These are phyloP conservation scores for Novymonas esmeraldas DNA, from an alignment of 208 protist species.

Conservation along the genomic window DNA sequence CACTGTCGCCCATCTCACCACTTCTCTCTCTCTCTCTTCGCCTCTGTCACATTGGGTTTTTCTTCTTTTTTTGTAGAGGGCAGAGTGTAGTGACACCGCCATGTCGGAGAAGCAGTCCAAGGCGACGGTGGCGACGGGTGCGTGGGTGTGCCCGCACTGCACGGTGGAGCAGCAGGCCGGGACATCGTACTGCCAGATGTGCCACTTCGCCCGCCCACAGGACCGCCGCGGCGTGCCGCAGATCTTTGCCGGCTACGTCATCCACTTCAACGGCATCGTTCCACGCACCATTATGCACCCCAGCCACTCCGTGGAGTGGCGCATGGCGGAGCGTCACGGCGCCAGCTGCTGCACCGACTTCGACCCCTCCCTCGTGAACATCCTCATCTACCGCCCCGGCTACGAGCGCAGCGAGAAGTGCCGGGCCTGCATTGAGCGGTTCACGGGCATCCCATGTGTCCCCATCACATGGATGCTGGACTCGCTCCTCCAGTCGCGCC, in stretches of 20 bases:
- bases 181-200: slow-evolving; percentile 69
- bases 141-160: slow-evolving; percentile 71
- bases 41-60: background rate
- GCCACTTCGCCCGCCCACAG: slow-evolving; percentile 68
- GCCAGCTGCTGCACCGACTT: slow-evolving; percentile 68
- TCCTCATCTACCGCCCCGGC: slow-evolving; percentile 83
- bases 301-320: slow-evolving; percentile 90
- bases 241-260: slow-evolving; percentile 79
- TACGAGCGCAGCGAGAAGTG: slow-evolving; percentile 93
- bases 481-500: slow-evolving; percentile 86
- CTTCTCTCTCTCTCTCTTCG: background rate
- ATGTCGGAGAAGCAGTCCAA: background rate
- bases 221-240: slow-evolving; percentile 75
- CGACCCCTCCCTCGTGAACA: slow-evolving; percentile 59
- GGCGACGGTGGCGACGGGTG: background rate
- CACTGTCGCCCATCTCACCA: too few relatives aligned
- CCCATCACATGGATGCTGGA: slow-evolving; percentile 90
- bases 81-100: too few relatives aligned
- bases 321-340: slow-evolving; percentile 90
- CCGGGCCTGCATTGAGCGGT: slow-evolving; percentile 63
- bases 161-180: slow-evolving; percentile 47
- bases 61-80: slow-evolving; percentile 8
- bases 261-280: slow-evolving; percentile 93
- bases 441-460: slow-evolving; percentile 57
- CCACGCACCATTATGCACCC: slow-evolving; percentile 81